phyloP scores from a whole-genome alignment of 2,329 filamentous ascomycete species.

The Cadophora sp. region DNA sequence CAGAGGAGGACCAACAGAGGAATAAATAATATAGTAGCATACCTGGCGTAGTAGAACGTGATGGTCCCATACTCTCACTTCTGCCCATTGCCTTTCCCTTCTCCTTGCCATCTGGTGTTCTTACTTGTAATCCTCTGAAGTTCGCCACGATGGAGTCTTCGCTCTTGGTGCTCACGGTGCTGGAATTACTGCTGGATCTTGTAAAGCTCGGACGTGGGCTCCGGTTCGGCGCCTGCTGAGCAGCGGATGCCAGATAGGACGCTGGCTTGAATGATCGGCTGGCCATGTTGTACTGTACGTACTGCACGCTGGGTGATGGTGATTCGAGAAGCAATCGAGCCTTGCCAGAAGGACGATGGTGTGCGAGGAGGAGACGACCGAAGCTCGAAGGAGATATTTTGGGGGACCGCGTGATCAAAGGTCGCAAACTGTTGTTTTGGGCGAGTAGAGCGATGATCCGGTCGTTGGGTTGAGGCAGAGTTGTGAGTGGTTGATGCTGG shows the following conservation, averaged over 20 bases:
- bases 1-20: neutral
- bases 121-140: constrained; percentile 32
- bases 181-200: constrained; percentile 51
- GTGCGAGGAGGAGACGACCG: neutral
- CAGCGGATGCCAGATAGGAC: constrained; percentile 44
- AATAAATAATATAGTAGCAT: constrained; percentile 17
- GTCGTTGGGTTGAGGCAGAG: neutral
- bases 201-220: constrained; percentile 52
- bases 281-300: constrained; percentile 48
- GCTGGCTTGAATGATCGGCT: constrained; percentile 57
- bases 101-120: constrained; percentile 21
- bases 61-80: constrained; percentile 6
- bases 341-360: constrained; percentile 16
- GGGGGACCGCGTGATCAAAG: neutral
- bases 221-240: constrained; percentile 44
- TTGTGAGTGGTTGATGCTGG: neutral
- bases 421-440: neutral
- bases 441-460: neutral
- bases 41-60: constrained; percentile 28
- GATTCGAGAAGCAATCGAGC: constrained; percentile 1
- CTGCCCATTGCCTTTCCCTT: constrained; percentile 4
- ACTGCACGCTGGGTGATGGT: neutral
- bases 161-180: constrained; percentile 26
- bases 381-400: neutral
- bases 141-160: constrained; percentile 34